A percentile compares a stretch with the other conserved stretches of the same genome.
phyloP scores from a whole-genome alignment of 495 filamentous ascomycete genomes.

The Penicillium antarcticum region DNA sequence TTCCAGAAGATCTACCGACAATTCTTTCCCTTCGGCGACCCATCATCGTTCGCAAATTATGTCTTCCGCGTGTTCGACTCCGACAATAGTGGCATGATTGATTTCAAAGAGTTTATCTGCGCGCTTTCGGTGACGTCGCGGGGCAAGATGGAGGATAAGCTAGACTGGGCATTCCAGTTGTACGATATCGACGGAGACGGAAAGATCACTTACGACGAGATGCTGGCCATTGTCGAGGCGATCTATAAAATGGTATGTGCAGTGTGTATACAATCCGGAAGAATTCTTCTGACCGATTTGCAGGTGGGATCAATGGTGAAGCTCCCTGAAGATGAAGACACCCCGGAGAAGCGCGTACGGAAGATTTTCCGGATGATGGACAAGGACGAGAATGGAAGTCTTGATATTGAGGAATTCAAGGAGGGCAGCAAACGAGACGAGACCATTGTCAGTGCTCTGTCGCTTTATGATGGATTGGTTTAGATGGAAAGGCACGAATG shows the following conservation, averaged over 20 bases:
- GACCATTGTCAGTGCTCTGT: conserved; percentile 97
- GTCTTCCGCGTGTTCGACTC: conserved; percentile 99
- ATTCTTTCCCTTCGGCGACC: conserved; percentile 98
- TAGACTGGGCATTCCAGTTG: conserved; percentile 99
- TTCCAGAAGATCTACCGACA: conserved; percentile 99
- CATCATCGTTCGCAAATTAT: conserved; percentile 94
- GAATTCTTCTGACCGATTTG: conserved; percentile 9
- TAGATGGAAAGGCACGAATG: conserved; percentile 33
- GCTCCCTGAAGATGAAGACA: conserved; percentile 96
- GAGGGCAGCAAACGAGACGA: conserved; percentile 98
- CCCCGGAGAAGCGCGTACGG: conserved; percentile 92
- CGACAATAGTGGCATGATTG: conserved; percentile 94
- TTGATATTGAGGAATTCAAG: conserved; percentile 96
- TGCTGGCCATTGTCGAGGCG: conserved; percentile 96
- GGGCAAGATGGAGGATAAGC: conserved; percentile 98
- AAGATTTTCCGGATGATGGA: conserved; percentile 99
- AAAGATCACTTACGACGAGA: conserved; percentile 98
- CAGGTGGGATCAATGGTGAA: conserved; percentile 99
- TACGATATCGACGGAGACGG: conserved; percentile 99
- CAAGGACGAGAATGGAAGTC: conserved; percentile 94
- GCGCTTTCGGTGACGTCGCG: conserved; percentile 94
- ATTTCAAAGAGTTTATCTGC: conserved; percentile 99
- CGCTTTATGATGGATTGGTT: conserved; percentile 93
- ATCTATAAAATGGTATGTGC: conserved; percentile 96
- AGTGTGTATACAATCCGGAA: background rate